Evolutionary conservation across 306 rosid species (phyloP), one percentile per base, ranked within the genome.

Genomic region (Cucumis hystrix): DNA sequence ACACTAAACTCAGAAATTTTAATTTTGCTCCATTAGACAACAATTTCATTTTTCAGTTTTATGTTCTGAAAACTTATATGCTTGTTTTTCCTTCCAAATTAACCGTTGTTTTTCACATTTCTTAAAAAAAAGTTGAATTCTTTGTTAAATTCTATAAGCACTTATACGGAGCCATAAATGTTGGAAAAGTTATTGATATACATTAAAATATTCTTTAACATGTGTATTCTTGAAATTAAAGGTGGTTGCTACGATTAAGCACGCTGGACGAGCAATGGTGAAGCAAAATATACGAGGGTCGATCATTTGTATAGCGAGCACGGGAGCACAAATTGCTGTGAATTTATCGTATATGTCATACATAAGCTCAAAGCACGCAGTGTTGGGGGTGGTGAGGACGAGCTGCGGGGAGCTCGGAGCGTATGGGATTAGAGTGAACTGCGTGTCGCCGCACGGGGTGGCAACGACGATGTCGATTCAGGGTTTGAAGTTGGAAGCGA

Each of bases 341-440:
- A 6, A 4, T 0, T 0, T 1, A 52, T 15, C 57, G 20, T 13
- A 11, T 10, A 52, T 0, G 30, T 88, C 83, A 2, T 94, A 94
- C 43, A 87, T 89, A 2, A 43, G 78, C 16, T 92, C 97, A 0
- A 94, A 92, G 70, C 96, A 92, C 59, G 97, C 95, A 4, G 79
- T 94, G 10, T 0, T 89, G 28, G 98, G 98, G 20, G 75, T 92
- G 33, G 91, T 92, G 10, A 78, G 79, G 43, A 79, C 90, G 6
- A 90, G 92, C 0, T 87, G 97, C 14, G 76, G 91, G 41, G 98
- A 94, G 80, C 95, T 94, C 16, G 96, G 98, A 9, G 89, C 64
- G 2, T 72, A 85, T 62, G 97, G 98, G 60, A 94, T 94, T 25
- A 79, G 98, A 70, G 98, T 94, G 17, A 94, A 94, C 21, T 57